Base-by-base conservation (phyloP, 768 basidiomycete species). In the Phaeotremella fagi region DNA sequence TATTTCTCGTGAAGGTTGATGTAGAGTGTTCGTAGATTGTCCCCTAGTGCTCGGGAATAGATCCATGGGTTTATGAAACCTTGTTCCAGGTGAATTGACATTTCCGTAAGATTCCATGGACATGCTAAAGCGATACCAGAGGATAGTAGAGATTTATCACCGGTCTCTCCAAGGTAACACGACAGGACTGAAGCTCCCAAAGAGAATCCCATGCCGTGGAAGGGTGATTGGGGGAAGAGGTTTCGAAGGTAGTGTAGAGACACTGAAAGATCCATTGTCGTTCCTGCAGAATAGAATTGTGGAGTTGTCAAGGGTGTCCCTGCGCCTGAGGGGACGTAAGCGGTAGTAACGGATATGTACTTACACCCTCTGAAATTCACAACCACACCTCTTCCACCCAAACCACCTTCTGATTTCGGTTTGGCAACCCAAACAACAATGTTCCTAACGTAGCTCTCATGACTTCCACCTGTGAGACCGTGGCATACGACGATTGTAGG, bases 121-220 rank as follows among this genome's bases (percentile, higher is more conserved):
- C 66, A 67, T 4, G 68, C 72, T 3, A 74, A 43, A 3, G 62
- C 63, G 22, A 62, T 56, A 3, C 67, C 72, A 7, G 61, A 66
- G 3, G 63, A 66, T 2, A 74, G 46, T 11, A 71, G 53, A 29
- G 61, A 74, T 0, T 45, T 42, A 4, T 56, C 48, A 14, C 86
- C 84, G 69, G 94, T 87, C 75, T 94, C 86, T 3, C 86, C 90
- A 46, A 92, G 76, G 73, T 95, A 95, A 57, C 88, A 81, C 28
- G 90, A 86, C 62, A 98, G 76, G 29, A 97, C 86, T 70, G 88
- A 90, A 37, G 91, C 87, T 37, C 94, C 95, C 31, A 99, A 81
- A 3, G 90, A 95, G 78, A 94, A 98, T 5, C 92, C 90, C 9
- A 95, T 75, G 14, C 88, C 94, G 16, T 94, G 75, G 31, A 97